phyloP scores from a whole-genome alignment of 1,284 basidiomycete genomes.

The Fomitopsis palustris region DNA sequence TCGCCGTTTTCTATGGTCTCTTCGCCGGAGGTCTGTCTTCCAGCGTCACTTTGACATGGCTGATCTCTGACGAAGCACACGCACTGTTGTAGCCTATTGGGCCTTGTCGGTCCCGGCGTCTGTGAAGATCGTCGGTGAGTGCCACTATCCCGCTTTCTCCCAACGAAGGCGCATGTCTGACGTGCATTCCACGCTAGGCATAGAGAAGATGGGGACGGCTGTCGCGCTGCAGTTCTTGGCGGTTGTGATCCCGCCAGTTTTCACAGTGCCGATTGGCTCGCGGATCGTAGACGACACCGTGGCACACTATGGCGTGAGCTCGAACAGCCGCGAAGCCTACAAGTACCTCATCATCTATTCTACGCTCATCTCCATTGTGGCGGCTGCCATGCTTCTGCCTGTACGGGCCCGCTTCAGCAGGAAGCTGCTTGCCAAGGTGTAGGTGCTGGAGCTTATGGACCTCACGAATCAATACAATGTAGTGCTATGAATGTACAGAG shows the following conservation, averaged over 20 bases:
- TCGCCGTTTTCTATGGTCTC: constrained; percentile 4
- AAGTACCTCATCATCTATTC: neutral
- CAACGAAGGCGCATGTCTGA: neutral
- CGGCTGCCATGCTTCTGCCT: neutral
- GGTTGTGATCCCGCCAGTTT: neutral
- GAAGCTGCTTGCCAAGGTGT: neutral
- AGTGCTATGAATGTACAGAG: too few species aligned
- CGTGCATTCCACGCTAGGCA: neutral
- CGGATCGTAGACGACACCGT: neutral
- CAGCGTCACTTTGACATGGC: neutral
- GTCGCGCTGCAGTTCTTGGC: neutral
- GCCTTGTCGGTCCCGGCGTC: neutral
- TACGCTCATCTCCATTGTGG: neutral
- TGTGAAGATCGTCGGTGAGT: constrained; percentile 7
- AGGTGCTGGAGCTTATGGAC: neutral
- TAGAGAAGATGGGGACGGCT: neutral
- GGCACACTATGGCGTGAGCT: neutral
- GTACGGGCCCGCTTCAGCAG: neutral
- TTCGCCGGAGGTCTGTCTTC: constrained; percentile 4
- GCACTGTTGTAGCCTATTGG: constrained; percentile 3
- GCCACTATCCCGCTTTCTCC: neutral
- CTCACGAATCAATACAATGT: too few species aligned
- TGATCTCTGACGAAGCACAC: neutral
- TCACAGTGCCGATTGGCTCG: neutral
- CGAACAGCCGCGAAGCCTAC: neutral